These are phyloP conservation scores for Penicillium sp. DNA, from an alignment of 2,329 filamentous ascomycete species.

Conservation along the genomic window DNA sequence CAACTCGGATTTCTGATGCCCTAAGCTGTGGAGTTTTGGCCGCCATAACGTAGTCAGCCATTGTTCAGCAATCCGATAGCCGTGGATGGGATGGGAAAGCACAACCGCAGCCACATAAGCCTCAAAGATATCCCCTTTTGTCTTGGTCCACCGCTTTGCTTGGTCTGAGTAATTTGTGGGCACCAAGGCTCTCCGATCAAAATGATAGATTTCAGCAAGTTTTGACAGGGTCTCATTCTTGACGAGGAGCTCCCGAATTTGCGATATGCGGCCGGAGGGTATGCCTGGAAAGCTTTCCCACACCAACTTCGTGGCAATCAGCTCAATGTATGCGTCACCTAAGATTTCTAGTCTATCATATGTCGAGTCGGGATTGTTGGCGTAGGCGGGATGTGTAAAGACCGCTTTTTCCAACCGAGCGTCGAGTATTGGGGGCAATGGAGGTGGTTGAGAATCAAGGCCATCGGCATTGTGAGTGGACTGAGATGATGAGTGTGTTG, in stretches of 20 bases:
- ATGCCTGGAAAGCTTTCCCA: constrained; percentile 63
- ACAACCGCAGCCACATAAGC: constrained; percentile 79
- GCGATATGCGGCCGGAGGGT: constrained; percentile 62
- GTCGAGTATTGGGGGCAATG: constrained; percentile 57
- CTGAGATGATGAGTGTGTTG: neutral
- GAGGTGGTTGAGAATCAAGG: constrained; percentile 12
- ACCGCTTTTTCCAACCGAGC: constrained; percentile 55
- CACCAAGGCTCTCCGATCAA: constrained; percentile 59
- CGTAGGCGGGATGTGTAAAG: constrained; percentile 59
- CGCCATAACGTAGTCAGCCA: constrained; percentile 77
- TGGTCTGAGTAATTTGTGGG: constrained; percentile 45
- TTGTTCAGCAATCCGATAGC: constrained; percentile 54
- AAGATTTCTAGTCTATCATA: constrained; percentile 87
- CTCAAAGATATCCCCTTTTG: constrained; percentile 82
- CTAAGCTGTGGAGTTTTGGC: constrained; percentile 48
- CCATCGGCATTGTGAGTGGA: neutral
- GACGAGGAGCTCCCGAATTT: constrained; percentile 71
- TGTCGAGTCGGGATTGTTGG: constrained; percentile 30
- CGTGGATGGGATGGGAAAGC: constrained; percentile 58
- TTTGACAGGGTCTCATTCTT: constrained; percentile 70
- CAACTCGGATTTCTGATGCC: constrained; percentile 25
- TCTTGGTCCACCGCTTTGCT: constrained; percentile 59
- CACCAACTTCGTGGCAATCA: constrained; percentile 69
- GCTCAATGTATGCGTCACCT: constrained; percentile 78
- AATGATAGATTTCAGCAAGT: constrained; percentile 64